Percentiles rank a stretch among this genome's conserved stretches.
phyloP scores from a whole-genome alignment of 805 yeast species.

The Monosporozyma siamensis region DNA sequence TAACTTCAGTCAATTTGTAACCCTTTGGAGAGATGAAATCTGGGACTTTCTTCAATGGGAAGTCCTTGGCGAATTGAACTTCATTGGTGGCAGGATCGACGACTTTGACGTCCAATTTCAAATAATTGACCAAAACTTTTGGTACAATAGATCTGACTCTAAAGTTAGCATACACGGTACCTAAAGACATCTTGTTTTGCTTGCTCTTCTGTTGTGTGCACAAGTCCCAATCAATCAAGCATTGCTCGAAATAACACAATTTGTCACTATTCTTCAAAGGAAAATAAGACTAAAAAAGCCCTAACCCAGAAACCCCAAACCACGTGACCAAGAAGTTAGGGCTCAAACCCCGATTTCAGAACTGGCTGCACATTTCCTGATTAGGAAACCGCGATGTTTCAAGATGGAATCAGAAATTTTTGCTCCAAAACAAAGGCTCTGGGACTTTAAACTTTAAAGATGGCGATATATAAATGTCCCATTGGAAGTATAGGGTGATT shows the following conservation, averaged over 20 bases:
- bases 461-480: background rate
- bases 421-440: too few relatives aligned
- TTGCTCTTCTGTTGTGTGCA: background rate
- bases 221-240: too few relatives aligned
- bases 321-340: too few relatives aligned
- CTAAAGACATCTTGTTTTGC: slow-evolving; percentile 45
- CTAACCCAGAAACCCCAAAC: too few relatives aligned
- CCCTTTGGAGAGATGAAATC: slow-evolving; percentile 65
- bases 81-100: slow-evolving; percentile 25
- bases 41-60: slow-evolving; percentile 62
- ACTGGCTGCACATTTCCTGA: background rate
- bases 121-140: slow-evolving; percentile 47
- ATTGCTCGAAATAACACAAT: too few relatives aligned
- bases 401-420: background rate
- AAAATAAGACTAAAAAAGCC: too few relatives aligned
- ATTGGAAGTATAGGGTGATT: too few relatives aligned
- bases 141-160: slow-evolving; percentile 35
- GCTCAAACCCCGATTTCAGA: too few relatives aligned
- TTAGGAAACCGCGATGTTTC: background rate
- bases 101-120: slow-evolving; percentile 50
- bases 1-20: slow-evolving; percentile 57
- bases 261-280: too few relatives aligned
- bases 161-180: slow-evolving; percentile 46
- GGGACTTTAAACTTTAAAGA: too few relatives aligned
- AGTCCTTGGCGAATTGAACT: slow-evolving; percentile 38